These are phyloP conservation scores for Monosporascus sp. DNA, from an alignment of 2,329 filamentous ascomycete species.

Conservation along the genomic window DNA sequence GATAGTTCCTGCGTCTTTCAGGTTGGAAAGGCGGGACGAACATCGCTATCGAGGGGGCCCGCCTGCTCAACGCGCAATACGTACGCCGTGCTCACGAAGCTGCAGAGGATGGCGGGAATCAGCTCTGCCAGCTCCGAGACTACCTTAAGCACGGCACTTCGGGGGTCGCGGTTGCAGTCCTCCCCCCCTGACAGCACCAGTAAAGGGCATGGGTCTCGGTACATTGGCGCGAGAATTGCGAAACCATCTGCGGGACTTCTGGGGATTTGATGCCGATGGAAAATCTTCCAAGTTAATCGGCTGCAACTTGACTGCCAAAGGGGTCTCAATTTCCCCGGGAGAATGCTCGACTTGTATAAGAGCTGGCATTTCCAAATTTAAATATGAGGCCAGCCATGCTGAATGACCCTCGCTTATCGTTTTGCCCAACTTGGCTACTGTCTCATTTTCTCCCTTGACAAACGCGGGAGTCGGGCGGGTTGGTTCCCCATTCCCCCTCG, in stretches of 20 bases:
- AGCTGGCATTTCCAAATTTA: neutral
- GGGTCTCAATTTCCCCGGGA: too few species aligned
- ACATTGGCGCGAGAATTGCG: neutral
- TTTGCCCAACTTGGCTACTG: neutral
- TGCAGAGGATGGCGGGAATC: constrained; percentile 15
- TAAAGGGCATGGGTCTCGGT: neutral
- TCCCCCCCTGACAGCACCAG: neutral
- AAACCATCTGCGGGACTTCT: neutral
- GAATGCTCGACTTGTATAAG: neutral
- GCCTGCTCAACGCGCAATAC: constrained; percentile 1
- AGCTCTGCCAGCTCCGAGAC: constrained; percentile 16
- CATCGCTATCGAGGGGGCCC: neutral
- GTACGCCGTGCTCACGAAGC: constrained; percentile 17
- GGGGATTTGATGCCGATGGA: too few species aligned
- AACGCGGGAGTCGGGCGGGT: neutral
- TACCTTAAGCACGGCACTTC: constrained; percentile 1
- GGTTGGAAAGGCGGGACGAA: neutral
- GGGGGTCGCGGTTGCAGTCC: neutral
- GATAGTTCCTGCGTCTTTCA: neutral
- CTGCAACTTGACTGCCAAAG: too few species aligned
- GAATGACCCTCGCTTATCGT: neutral
- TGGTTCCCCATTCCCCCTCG: neutral
- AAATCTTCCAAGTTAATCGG: too few species aligned
- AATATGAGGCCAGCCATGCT: neutral
- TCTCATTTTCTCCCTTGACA: neutral